Evolutionary conservation across 208 protist species (phyloP), one percentile per base, ranked within the genome.

Genomic region (Perkinsela sp.): DNA sequence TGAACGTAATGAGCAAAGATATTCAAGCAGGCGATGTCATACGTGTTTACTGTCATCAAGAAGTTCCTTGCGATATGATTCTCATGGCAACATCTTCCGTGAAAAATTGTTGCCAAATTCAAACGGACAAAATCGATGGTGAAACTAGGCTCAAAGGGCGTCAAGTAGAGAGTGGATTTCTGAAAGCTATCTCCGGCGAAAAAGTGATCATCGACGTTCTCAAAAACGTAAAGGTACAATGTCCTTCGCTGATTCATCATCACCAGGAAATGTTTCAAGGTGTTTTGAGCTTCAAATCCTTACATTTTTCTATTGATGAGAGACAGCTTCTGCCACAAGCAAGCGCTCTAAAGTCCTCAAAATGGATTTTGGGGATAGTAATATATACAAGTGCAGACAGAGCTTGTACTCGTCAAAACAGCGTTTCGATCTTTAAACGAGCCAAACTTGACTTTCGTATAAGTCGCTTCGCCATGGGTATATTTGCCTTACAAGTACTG

Each of bases 361-460:
- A 85, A 16, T 66, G 67, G 22, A 77, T 78, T 1, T 79, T 93
- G 28, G 89, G 85, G 66, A 70, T 95, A 0, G 88, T 81, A 0
- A 85, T 95, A 1, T 97, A 96, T 72, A 96, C 93, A 1, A 93
- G 93, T n/a, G 74, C 87, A 65, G 82, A 96, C 31, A 97, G 91
- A 0, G 96, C 96, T 74, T 86, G 86, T 48, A 81, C 88, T 30
- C 83, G 87, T 78, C 95, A 95, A 72, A 95, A 94, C 69, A 73
- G 77, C 28, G 65, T 48, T 1, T 68, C 91, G 15, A 81, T 83
- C 0, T 79, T 85, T 0, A 97, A 97, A 71, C 90, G 87, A 81
- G 94, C 93, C 0, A 80, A 87, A 71, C 81, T 94, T 48, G 93
- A 97, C 71, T 70, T 80, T 66, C 73, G 80, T 30, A 79, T 96